Base-by-base conservation (phyloP, 805 yeast species). In the Candida argentea region DNA sequence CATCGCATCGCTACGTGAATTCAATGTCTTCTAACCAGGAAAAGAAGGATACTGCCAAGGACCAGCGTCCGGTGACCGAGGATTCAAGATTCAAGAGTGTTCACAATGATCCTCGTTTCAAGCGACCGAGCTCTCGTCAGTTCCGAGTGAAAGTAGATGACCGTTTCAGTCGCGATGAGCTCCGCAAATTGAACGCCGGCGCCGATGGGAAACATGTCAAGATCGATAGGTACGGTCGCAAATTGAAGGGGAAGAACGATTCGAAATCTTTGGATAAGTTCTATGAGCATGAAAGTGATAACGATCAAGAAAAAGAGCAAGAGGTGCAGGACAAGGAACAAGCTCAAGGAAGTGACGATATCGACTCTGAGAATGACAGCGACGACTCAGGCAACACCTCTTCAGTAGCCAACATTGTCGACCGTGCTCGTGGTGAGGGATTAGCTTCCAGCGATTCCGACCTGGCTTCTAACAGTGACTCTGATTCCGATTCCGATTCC, bases 171-270 rank as follows among this genome's bases (percentile, higher is more conserved):
- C 79, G 76, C 41, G 73, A 73, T 25, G 81, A 74, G 32, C 54
- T 81, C 27, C 58, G 62, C 28, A 70, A 75, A 37, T 54, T 62
- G 36, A 60, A 51, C 35, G 52, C 48, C 17, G 54, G 61, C 6
- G 48, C 55, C 9, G 43, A 52, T 5, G 72, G 79, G n/a, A 75
- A 74, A 29, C 64, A 67, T 32, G 69, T 79, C 4, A 73, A 70
- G 34, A 78, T 84, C 26, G 97, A 91, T 49, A 76, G 80, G 42
- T 89, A 85, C 51, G 98, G 98, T 25, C 70, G 96, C 49, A 76
- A 69, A 40, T 44, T 84, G 14, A 61, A 61, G 20, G 52, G 49
- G 3, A 40, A 42, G 13, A 55, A 57, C n/a, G 9, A 6, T 5
- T 54, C 61, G 19, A 68, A 70, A 5, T 52, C 51, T 18, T 67